phyloP scores from a whole-genome alignment of 108 stramenopile genomes.

The Skeletonema tropicum region DNA sequence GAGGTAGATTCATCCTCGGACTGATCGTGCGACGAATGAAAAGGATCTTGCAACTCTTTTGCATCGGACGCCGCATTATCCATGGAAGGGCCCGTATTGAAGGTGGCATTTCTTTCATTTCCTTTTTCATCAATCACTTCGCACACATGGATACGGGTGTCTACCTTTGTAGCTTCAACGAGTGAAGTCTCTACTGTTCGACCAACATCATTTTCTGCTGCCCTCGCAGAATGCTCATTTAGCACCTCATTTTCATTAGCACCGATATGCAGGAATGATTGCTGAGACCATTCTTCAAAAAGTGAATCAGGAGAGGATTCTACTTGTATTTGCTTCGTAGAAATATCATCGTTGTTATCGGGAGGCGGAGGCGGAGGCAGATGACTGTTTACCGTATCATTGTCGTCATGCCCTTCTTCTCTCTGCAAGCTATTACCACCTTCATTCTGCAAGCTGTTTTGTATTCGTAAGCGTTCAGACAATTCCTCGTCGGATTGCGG shows the following conservation, averaged over 20 bases:
- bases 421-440: too few species aligned
- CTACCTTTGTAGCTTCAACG: not conserved
- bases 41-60: not conserved
- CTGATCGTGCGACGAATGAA: not conserved
- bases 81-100: not conserved
- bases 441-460: not conserved
- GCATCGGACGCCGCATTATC: not conserved
- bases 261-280: conserved; percentile 5
- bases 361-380: conserved; percentile 1
- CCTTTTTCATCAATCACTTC: not conserved
- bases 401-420: not conserved
- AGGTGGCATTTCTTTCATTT: not conserved
- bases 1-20: not conserved
- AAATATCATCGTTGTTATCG: not conserved
- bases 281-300: conserved; percentile 46
- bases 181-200: not conserved
- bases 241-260: not conserved
- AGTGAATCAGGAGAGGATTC: conserved; percentile 43
- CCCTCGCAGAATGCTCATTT: not conserved
- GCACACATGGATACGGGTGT: not conserved
- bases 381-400: not conserved
- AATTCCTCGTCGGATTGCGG: not conserved
- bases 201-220: not conserved
- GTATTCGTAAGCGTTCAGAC: not conserved
- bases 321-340: not conserved